Conservation (phyloP, 2,329 filamentous ascomycete genomes). For the Didymellaceae sp. region DNA sequence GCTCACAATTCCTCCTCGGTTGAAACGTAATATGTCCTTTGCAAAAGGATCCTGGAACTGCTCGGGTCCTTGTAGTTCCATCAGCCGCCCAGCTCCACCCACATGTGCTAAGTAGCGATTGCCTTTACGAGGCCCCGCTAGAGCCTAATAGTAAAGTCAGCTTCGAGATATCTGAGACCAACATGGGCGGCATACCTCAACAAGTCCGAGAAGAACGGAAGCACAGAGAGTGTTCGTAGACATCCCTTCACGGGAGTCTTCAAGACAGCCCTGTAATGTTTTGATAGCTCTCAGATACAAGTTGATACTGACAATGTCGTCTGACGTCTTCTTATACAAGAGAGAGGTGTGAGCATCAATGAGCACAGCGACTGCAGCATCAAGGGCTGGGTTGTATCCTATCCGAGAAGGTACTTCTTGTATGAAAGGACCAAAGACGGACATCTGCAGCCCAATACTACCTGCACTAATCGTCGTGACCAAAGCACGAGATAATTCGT, state of each 20-base stretch:
- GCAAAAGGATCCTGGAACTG: slow-evolving; percentile 38
- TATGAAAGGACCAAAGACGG: slow-evolving; percentile 42
- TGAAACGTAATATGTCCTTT: slow-evolving; percentile 42
- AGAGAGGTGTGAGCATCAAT: slow-evolving; percentile 38
- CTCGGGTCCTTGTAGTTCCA: slow-evolving; percentile 40
- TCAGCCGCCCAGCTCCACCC: slow-evolving; percentile 41
- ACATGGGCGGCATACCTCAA: slow-evolving; percentile 31
- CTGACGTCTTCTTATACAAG: slow-evolving; percentile 29
- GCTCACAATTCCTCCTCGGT: slow-evolving; percentile 41
- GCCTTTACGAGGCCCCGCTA: slow-evolving; percentile 39
- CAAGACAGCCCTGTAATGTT: slow-evolving; percentile 35
- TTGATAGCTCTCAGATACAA: slow-evolving; percentile 43
- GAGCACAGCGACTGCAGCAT: slow-evolving; percentile 41
- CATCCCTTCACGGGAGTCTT: slow-evolving; percentile 36
- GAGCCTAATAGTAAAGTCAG: slow-evolving; percentile 24
- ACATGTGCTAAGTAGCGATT: slow-evolving; percentile 44
- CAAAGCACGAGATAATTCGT: slow-evolving; percentile 38
- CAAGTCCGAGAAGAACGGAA: slow-evolving; percentile 40
- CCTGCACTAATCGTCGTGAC: slow-evolving; percentile 34
- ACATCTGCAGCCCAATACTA: slow-evolving; percentile 39
- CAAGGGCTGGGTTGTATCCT: slow-evolving; percentile 41
- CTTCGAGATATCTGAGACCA: neutral
- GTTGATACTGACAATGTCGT: slow-evolving; percentile 35
- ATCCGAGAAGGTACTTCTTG: slow-evolving; percentile 38
- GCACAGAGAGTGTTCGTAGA: slow-evolving; percentile 46